Base-by-base conservation (phyloP, 768 basidiomycete genomes). In the Mycena leptocephala region DNA sequence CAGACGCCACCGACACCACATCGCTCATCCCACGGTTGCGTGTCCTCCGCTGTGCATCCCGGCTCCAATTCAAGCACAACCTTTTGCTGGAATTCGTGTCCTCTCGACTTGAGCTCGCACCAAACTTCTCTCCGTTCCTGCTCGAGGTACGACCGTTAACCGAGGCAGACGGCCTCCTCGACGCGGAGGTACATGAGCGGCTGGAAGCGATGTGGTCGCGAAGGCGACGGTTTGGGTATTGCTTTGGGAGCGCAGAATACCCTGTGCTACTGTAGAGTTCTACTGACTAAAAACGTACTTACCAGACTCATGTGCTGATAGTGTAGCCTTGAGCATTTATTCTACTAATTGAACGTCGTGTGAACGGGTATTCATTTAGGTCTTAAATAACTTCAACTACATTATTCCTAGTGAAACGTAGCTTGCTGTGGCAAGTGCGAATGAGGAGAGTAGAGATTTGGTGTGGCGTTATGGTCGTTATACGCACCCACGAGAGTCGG, bases 21-120 rank as follows among this genome's bases (percentile, higher is more conserved):
- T 39, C 48, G n/a, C 66, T 67, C 22, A 39, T 67, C 48, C 66
- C 66, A 24, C 66, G 39, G 66, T 67, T 67, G 51, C 66, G 66
- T 67, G 51, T 55, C 66, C 51, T 67, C 33, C 66, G 51, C 66
- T 67, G 66, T 39, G 66, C 66, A 55, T 67, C 66, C 33, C 66
- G 66, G 66, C 66, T 67, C 66, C 66, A 67, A 67, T 67, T 67
- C 66, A 55, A 48, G 66, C 66, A 67, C 30, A 67, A 35, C 32
- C 66, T 67, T 53, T 66, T 66, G 46, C 64, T 66, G 64, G 48
- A 66, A 66, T 66, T 66, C 64, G 64, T 51, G 64, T 33, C 66
- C 24, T 67, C 66, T 55, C 48, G 66, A 39, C 66, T 67, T 67
- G 66, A 67, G 51, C 51, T 35, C 51, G 66, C 66, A 55, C 66